A percentile compares a stretch with the other conserved stretches of the same genome.
These are phyloP conservation scores for Penicillium sp. DNA, from an alignment of 2,329 filamentous ascomycete species.

Conservation along the genomic window DNA sequence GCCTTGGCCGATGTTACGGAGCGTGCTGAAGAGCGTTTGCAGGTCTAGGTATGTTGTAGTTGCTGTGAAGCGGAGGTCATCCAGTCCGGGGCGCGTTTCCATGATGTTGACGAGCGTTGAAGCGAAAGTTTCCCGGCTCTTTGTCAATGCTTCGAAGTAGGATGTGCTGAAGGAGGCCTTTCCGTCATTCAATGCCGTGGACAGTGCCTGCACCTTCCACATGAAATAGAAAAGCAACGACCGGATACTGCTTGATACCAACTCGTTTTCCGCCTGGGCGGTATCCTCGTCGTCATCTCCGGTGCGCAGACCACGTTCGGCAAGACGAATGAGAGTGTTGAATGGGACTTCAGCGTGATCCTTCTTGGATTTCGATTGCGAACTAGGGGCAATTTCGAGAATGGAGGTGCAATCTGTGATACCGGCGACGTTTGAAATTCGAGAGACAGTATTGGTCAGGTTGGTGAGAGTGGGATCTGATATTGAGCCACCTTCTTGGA, in stretches of 20 bases:
- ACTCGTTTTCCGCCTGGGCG: slow-evolving; percentile 75
- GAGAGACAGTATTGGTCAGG: slow-evolving; percentile 70
- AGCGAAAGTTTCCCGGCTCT: slow-evolving; percentile 55
- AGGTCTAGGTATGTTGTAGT: slow-evolving; percentile 78
- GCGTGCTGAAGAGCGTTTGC: slow-evolving; percentile 73
- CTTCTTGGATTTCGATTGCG: slow-evolving; percentile 41
- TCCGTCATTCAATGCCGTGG: slow-evolving; percentile 53
- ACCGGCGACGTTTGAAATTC: slow-evolving; percentile 76
- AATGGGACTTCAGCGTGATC: slow-evolving; percentile 46
- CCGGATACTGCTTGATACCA: slow-evolving; percentile 74
- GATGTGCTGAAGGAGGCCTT: slow-evolving; percentile 61
- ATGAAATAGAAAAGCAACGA: slow-evolving; percentile 86
- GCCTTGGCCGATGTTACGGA: slow-evolving; percentile 55
- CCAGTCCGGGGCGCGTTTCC: slow-evolving; percentile 56
- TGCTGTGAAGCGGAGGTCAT: slow-evolving; percentile 74
- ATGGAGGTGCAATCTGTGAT: slow-evolving; percentile 75
- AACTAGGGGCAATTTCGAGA: slow-evolving; percentile 59
- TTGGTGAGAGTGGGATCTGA: slow-evolving; percentile 64
- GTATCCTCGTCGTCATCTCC: slow-evolving; percentile 65
- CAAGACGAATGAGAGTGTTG: slow-evolving; percentile 70
- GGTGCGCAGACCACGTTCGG: slow-evolving; percentile 69
- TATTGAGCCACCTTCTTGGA: slow-evolving; percentile 70
- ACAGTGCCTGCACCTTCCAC: slow-evolving; percentile 75
- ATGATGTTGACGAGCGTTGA: slow-evolving; percentile 52
- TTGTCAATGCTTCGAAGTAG: slow-evolving; percentile 68